Percentiles rank a stretch among this genome's conserved stretches.
These are phyloP conservation scores for Phytophthora capsici DNA, from an alignment of 352 stramenopile genomes.

Conservation along the genomic window DNA sequence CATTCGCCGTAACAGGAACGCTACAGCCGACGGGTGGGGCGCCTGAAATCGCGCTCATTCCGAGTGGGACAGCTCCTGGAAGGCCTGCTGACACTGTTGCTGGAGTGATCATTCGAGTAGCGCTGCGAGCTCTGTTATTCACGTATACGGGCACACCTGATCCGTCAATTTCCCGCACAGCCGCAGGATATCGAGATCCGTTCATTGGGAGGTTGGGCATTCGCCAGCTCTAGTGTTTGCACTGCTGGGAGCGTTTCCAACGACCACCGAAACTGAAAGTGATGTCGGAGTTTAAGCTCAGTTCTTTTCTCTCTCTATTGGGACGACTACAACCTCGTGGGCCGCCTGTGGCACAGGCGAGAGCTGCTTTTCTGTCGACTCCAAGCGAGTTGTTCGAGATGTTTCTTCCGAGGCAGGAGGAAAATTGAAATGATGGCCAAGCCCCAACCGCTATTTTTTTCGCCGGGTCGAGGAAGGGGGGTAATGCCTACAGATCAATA, in stretches of 20 bases:
- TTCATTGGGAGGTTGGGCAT: conserved; percentile 38
- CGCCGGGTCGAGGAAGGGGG: conserved; percentile 1
- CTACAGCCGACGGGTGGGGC: background rate
- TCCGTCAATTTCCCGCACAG: conserved; percentile 24
- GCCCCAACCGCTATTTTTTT: conserved; percentile 25
- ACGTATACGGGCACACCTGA: conserved; percentile 19
- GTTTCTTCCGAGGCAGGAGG: conserved; percentile 30
- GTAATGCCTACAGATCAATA: conserved; percentile 9
- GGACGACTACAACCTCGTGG: conserved; percentile 35
- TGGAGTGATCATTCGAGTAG: conserved; percentile 5
- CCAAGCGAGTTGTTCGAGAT: conserved; percentile 15
- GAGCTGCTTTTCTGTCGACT: conserved; percentile 1
- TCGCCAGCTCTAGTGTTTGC: background rate
- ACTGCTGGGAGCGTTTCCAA: background rate
- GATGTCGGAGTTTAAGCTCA: background rate
- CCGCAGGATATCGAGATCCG: conserved; percentile 27
- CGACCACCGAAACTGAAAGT: conserved; percentile 38
- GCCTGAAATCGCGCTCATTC: background rate
- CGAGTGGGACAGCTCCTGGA: background rate
- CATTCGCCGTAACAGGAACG: conserved; percentile 2
- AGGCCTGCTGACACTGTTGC: conserved; percentile 11
- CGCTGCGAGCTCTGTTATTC: conserved; percentile 4
- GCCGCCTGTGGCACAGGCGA: conserved; percentile 42
- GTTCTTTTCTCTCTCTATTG: conserved; percentile 27
- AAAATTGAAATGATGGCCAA: conserved; percentile 34